Evolutionary conservation across 108 stramenopile species (phyloP).

Genomic region (Pseudonitzschia multistriata): DNA sequence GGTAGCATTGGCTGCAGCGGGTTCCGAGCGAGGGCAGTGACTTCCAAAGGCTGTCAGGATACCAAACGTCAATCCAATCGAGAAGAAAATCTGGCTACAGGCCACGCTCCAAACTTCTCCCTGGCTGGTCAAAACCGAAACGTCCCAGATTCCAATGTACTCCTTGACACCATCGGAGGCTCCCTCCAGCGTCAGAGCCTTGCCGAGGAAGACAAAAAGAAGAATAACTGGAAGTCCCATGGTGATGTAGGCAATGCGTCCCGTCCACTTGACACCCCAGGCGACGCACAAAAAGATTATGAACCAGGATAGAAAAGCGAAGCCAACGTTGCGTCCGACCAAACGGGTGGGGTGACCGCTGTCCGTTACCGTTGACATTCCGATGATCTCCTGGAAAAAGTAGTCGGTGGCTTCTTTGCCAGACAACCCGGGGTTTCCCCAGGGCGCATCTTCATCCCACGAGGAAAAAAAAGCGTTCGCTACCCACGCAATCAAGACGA

Average conservation of each 20-base stretch:
- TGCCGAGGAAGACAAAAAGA: slow-evolving; percentile 51
- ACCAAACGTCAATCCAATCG: slow-evolving; percentile 53
- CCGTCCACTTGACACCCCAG: slow-evolving; percentile 57
- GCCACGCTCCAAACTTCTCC: slow-evolving; percentile 62
- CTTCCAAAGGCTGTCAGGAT: slow-evolving; percentile 66
- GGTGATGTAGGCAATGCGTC: slow-evolving; percentile 53
- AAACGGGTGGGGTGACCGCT: slow-evolving; percentile 48
- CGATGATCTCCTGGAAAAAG: slow-evolving; percentile 41
- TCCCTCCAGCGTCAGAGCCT: slow-evolving; percentile 47
- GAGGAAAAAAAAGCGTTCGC: slow-evolving; percentile 49
- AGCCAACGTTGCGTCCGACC: slow-evolving; percentile 50
- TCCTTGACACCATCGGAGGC: slow-evolving; percentile 41
- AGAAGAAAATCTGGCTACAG: slow-evolving; percentile 68
- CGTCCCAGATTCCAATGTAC: slow-evolving; percentile 61
- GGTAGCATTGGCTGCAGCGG: slow-evolving; percentile 48
- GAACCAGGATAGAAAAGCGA: slow-evolving; percentile 39
- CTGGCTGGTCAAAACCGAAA: slow-evolving; percentile 35
- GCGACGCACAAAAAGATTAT: slow-evolving; percentile 47
- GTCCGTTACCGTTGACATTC: slow-evolving; percentile 40
- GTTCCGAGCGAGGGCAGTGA: slow-evolving; percentile 48
- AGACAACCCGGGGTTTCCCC: slow-evolving; percentile 30
- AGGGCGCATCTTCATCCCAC: slow-evolving; percentile 35
- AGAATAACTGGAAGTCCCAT: slow-evolving; percentile 59
- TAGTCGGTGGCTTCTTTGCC: slow-evolving; percentile 44
- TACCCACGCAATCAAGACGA: slow-evolving; percentile 53